A percentile compares a stretch with the other conserved stretches of the same genome.
These are phyloP conservation scores for Blastocladiella britannica DNA, from an alignment of 192 early-diverging fungal genomes.

Conservation along the genomic window DNA sequence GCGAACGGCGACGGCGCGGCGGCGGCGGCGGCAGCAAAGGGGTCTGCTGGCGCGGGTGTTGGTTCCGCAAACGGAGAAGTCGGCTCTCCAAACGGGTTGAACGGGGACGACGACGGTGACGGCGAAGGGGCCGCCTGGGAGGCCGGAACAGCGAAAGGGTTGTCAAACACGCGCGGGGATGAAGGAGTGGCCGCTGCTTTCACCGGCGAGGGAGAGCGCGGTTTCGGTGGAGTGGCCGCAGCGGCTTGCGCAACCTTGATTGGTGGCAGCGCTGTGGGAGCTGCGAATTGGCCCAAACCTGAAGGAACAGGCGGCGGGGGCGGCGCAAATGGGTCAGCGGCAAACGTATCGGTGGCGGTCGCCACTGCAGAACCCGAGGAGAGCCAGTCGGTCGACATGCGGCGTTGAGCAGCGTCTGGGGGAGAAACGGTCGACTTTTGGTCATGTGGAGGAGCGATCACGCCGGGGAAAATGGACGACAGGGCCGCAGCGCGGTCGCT, in stretches of 20 bases:
- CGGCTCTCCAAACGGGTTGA: too few relatives aligned
- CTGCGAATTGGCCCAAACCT: too few relatives aligned
- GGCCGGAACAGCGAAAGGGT: too few relatives aligned
- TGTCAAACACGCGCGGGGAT: too few relatives aligned
- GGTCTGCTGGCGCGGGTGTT: background rate
- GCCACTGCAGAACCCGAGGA: background rate
- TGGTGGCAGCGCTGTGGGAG: too few relatives aligned
- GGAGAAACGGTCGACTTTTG: background rate
- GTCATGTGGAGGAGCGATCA: background rate
- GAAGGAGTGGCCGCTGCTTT: too few relatives aligned
- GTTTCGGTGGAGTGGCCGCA: too few relatives aligned
- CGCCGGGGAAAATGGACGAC: background rate
- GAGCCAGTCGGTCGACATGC: background rate
- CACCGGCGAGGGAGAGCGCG: too few relatives aligned
- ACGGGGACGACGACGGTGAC: too few relatives aligned
- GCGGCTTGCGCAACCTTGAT: too few relatives aligned
- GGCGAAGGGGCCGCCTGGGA: too few relatives aligned
- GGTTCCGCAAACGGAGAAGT: background rate
- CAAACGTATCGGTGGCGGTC: background rate
- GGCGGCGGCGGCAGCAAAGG: background rate
- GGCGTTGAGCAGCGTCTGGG: background rate
- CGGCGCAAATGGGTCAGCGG: background rate
- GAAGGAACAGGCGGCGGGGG: background rate
- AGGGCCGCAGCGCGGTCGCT: background rate
- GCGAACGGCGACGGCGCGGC: background rate